Evolutionary conservation across 2,329 filamentous ascomycete genomes (phyloP).

Genomic region (Clonostachys rosea): DNA sequence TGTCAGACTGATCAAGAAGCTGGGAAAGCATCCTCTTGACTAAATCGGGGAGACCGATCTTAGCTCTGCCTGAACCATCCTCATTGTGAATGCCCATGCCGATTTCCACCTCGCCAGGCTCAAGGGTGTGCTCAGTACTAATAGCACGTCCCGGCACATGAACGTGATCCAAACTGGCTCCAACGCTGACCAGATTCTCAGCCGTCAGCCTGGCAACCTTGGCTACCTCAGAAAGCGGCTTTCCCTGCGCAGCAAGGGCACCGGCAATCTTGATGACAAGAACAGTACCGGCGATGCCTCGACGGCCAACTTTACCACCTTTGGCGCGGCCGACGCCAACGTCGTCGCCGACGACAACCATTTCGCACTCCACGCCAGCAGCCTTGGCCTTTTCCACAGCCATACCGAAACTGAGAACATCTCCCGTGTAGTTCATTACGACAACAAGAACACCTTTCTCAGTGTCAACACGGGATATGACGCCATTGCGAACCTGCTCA

Average conservation of each 20-base stretch:
- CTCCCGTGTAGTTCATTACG: slow-evolving; percentile 92
- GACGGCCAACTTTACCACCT: slow-evolving; percentile 88
- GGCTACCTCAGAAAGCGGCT: slow-evolving; percentile 64
- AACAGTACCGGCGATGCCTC: slow-evolving; percentile 88
- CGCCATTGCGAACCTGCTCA: slow-evolving; percentile 75
- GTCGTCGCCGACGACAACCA: slow-evolving; percentile 90
- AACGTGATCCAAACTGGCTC: slow-evolving; percentile 83
- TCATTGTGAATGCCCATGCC: slow-evolving; percentile 81
- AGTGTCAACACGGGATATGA: slow-evolving; percentile 67
- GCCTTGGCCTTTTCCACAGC: slow-evolving; percentile 91
- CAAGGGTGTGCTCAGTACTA: slow-evolving; percentile 48
- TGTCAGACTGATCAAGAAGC: slow-evolving; percentile 60
- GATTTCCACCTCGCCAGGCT: slow-evolving; percentile 52
- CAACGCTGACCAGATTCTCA: slow-evolving; percentile 77
- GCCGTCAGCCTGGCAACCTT: slow-evolving; percentile 67
- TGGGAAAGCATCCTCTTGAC: slow-evolving; percentile 64
- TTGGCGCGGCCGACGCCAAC: slow-evolving; percentile 78
- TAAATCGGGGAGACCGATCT: slow-evolving; percentile 45
- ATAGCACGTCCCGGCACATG: slow-evolving; percentile 75
- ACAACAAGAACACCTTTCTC: slow-evolving; percentile 75
- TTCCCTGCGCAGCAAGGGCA: slow-evolving; percentile 71
- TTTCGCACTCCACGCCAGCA: slow-evolving; percentile 73
- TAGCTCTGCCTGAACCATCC: slow-evolving; percentile 47
- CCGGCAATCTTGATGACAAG: slow-evolving; percentile 88
- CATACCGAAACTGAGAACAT: slow-evolving; percentile 89